phyloP scores from a whole-genome alignment of 164 flowering plant genomes.

The Tinospora cordifolia region DNA sequence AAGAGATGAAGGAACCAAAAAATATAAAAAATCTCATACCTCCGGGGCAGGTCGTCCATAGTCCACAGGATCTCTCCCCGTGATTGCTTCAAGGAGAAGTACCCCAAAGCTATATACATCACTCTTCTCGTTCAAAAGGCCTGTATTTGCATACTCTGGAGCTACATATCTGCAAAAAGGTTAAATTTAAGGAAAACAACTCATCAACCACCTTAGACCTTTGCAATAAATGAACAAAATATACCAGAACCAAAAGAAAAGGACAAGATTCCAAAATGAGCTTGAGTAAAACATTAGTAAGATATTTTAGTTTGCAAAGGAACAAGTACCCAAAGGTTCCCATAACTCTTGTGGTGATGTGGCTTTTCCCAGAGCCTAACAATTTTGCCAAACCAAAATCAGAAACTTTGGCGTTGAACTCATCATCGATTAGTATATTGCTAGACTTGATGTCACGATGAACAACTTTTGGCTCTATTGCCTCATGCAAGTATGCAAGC shows the following conservation, averaged over 20 bases:
- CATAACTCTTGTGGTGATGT: constrained; percentile 86
- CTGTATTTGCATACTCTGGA: constrained; percentile 91
- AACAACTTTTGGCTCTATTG: constrained; percentile 86
- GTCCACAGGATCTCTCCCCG: constrained; percentile 86
- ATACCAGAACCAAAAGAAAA: not conserved
- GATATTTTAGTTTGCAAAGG: not conserved
- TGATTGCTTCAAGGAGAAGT: constrained; percentile 74
- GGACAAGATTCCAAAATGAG: not conserved
- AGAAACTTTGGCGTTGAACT: constrained; percentile 78
- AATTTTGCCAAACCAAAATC: constrained; percentile 92
- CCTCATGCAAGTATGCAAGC: constrained; percentile 85
- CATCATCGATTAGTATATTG: constrained; percentile 80
- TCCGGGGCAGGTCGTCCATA: constrained; percentile 63
- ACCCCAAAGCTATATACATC: constrained; percentile 92
- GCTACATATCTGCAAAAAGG: constrained; percentile 65
- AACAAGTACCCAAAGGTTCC: constrained; percentile 80
- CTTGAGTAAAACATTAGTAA: not conserved
- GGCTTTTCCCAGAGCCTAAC: constrained; percentile 81
- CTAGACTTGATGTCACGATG: constrained; percentile 90
- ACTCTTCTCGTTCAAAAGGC: constrained; percentile 85
- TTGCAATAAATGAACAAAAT: not conserved
- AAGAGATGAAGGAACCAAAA: too few relatives aligned
- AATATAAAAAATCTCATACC: constrained; percentile 38
- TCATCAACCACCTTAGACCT: not conserved
- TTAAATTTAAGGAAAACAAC: constrained; percentile 1